phyloP scores from a whole-genome alignment of 768 basidiomycete genomes.

The Lentinula edodes region DNA sequence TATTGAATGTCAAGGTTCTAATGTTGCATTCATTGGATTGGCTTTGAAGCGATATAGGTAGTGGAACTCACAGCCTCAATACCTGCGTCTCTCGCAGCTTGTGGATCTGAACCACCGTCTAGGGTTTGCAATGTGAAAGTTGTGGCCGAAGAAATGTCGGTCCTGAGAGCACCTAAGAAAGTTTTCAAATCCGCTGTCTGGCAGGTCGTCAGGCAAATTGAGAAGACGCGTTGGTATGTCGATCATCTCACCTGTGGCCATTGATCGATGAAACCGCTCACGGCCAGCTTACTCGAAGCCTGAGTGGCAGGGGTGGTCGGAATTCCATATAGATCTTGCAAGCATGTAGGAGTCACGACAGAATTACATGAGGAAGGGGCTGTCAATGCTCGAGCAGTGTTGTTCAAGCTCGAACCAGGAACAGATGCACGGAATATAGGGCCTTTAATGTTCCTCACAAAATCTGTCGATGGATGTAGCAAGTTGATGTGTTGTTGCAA shows the following conservation, averaged over 20 bases:
- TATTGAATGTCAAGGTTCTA: slow-evolving; percentile 28
- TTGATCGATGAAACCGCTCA: slow-evolving; percentile 27
- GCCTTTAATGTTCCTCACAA: slow-evolving; percentile 9
- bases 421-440: slow-evolving; percentile 13
- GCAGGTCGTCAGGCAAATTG: not conserved
- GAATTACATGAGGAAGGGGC: slow-evolving; percentile 21
- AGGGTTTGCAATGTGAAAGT: slow-evolving; percentile 28
- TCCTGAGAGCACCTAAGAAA: slow-evolving; percentile 21
- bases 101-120: slow-evolving; percentile 24
- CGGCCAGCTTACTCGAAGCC: slow-evolving; percentile 20
- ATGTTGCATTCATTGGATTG: not conserved
- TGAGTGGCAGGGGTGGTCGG: slow-evolving; percentile 24
- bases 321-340: slow-evolving; percentile 29
- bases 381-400: slow-evolving; percentile 10
- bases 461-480: slow-evolving; percentile 25
- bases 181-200: slow-evolving; percentile 18
- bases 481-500: slow-evolving; percentile 19
- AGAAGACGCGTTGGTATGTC: not conserved
- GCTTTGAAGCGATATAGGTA: too few species aligned
- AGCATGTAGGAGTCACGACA: slow-evolving; percentile 25
- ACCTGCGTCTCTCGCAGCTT: slow-evolving; percentile 22
- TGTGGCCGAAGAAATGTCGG: slow-evolving; percentile 24
- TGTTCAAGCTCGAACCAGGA: slow-evolving; percentile 8
- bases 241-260: slow-evolving; percentile 19
- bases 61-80: slow-evolving; percentile 24